phyloP scores from a whole-genome alignment of 257 asterid genomes.

The Salvia miltiorrhiza region DNA sequence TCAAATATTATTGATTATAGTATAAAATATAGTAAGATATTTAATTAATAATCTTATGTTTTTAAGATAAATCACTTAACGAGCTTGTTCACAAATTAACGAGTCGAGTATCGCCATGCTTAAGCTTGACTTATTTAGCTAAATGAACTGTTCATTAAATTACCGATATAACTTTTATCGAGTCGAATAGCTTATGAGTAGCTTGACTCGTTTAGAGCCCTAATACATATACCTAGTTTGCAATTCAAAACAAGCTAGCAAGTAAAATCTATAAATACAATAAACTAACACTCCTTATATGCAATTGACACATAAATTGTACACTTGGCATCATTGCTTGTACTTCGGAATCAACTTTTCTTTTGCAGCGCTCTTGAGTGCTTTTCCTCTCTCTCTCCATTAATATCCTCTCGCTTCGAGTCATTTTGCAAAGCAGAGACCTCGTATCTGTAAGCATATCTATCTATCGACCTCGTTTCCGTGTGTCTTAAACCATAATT shows the following conservation, averaged over 20 bases:
- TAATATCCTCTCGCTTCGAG: constrained; percentile 20
- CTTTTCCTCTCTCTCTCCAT: neutral
- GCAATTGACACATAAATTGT: constrained; percentile 21
- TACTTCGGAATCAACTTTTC: neutral
- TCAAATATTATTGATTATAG: too few species aligned
- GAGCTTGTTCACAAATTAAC: too few species aligned
- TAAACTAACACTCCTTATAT: neutral
- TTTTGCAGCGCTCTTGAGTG: neutral
- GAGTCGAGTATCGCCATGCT: too few species aligned
- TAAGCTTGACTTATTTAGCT: too few species aligned
- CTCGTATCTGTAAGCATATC: constrained; percentile 18
- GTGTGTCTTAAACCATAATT: neutral
- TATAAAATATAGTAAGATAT: too few species aligned
- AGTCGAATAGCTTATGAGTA: too few species aligned
- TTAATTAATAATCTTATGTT: too few species aligned
- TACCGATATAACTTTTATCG: too few species aligned
- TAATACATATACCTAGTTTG: neutral
- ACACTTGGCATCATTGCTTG: constrained; percentile 23
- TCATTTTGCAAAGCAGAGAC: constrained; percentile 18
- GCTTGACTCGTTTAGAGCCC: too few species aligned
- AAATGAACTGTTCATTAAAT: too few species aligned
- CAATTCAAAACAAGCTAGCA: neutral
- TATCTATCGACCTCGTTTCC: neutral
- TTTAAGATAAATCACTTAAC: too few species aligned
- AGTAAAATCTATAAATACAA: neutral